Percentiles rank a stretch among this genome's conserved stretches.
Conservation (phyloP, 2,329 filamentous ascomycete species). For the Ceratocystiopsis minuta region DNA sequence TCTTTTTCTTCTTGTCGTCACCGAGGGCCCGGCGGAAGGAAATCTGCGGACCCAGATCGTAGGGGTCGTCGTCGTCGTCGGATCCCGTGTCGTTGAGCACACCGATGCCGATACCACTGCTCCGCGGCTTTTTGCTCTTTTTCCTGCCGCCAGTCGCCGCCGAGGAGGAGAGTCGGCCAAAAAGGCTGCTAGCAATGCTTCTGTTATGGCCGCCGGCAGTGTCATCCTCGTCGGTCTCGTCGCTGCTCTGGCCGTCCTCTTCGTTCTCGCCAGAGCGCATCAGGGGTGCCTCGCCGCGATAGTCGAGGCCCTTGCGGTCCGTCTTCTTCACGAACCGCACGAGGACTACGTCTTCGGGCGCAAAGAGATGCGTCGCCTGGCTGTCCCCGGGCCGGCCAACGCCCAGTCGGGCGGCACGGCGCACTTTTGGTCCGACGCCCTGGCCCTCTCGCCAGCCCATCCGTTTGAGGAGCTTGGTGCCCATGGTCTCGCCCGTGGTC, state of each 20-base stretch:
- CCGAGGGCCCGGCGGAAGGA: conserved; percentile 71
- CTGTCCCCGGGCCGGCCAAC: conserved; percentile 22
- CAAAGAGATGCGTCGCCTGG: conserved; percentile 52
- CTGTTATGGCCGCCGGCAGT: conserved; percentile 4
- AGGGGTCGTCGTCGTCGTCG: conserved; percentile 75
- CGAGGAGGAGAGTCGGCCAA: conserved; percentile 2
- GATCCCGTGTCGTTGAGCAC: conserved; percentile 85
- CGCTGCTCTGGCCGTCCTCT: conserved; percentile 25
- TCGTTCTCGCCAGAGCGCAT: conserved; percentile 17
- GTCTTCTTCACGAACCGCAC: conserved; percentile 47
- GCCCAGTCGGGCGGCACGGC: conserved; percentile 52
- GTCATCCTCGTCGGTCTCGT: conserved; percentile 27
- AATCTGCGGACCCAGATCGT: conserved; percentile 79
- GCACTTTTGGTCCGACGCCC: conserved; percentile 75
- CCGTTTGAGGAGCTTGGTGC: conserved; percentile 62
- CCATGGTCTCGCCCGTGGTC: conserved; percentile 64
- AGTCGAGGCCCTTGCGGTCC: conserved; percentile 54
- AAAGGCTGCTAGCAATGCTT: not conserved
- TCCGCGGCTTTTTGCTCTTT: conserved; percentile 28
- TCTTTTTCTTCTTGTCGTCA: conserved; percentile 63
- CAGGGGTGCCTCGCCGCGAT: conserved; percentile 38
- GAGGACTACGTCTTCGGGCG: conserved; percentile 61
- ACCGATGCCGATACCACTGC: conserved; percentile 60
- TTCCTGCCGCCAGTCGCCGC: conserved; percentile 15
- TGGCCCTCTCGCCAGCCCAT: conserved; percentile 97